Percentiles rank a stretch among this genome's conserved stretches.
phyloP scores from a whole-genome alignment of 2,329 filamentous ascomycete genomes.

The Penicillium sp. region DNA sequence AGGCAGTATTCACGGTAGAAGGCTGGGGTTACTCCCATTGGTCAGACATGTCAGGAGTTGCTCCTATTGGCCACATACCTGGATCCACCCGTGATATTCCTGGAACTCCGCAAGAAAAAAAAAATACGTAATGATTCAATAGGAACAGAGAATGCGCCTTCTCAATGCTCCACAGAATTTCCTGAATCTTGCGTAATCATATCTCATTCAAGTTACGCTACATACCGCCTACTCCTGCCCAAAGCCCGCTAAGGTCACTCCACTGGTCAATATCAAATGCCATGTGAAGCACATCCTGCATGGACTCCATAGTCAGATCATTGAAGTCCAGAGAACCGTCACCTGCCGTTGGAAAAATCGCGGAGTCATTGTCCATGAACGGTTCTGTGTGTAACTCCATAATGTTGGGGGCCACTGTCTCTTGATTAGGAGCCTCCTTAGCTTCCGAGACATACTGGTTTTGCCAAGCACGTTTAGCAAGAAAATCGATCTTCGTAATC shows the following conservation, averaged over 20 bases:
- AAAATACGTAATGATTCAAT: not conserved
- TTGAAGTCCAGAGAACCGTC: not conserved
- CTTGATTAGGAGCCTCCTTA: not conserved
- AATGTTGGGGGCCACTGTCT: not conserved
- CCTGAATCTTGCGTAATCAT: not conserved
- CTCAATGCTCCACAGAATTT: not conserved
- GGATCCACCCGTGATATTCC: not conserved
- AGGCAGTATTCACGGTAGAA: not conserved
- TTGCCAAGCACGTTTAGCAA: conserved; percentile 15
- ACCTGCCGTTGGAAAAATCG: not conserved
- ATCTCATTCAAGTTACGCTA: not conserved
- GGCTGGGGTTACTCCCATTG: not conserved
- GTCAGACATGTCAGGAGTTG: not conserved
- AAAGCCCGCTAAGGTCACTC: conserved; percentile 5
- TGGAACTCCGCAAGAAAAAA: not conserved
- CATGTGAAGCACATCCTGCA: conserved; percentile 10
- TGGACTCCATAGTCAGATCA: conserved; percentile 4
- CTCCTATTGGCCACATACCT: not conserved
- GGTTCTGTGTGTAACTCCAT: not conserved
- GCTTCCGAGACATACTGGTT: not conserved
- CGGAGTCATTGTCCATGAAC: not conserved
- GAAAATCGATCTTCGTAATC: conserved; percentile 25
- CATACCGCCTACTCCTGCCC: not conserved
- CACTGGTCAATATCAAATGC: conserved; percentile 10
- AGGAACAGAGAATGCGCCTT: not conserved